Base-by-base conservation (phyloP, 345 rosid genomes). In the Kandelia obovata region DNA sequence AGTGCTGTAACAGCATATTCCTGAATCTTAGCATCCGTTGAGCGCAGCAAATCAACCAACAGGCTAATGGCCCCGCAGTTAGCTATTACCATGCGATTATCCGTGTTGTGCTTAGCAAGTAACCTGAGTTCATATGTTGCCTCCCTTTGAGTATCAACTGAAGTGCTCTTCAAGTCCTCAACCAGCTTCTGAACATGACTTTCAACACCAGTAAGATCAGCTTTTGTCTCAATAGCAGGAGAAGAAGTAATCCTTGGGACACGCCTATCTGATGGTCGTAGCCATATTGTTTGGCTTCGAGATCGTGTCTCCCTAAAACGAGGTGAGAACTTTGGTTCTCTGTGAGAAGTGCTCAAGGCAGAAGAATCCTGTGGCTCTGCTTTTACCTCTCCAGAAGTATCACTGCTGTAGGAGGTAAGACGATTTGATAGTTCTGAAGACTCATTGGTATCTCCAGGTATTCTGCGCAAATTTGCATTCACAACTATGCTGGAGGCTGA, bases 1-100 rank as follows among this genome's bases (percentile, higher is more conserved):
- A 92, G 94, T 53, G 92, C 88, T 6, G 99, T 92, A 58, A 89
- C 97, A 53, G 98, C 88, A 71, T 92, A 82, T 28, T 87, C 96
- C 82, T 87, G 97, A 69, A 82, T 84, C 75, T 30, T 74, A 23
- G 72, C 10, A 51, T 96, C 96, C 0, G 75, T 65, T 8, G 96
- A 89, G 56, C 61, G 77, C 62, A 96, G 95, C 67, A 92, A 75
- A 35, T 77, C 56, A 26, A 92, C 88, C 78, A 96, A 76, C 61
- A 83, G 68, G 73, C 13, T 71, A 71, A 92, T 87, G 32, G 96
- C 92, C 76, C 94, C 90, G 5, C 82, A 86, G 63, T 79, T 85
- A 34, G 97, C 96, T 10, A 96, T 86, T 49, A 90, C 87, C 63
- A 89, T 82, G 46, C 98, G 87, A 28, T 89, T 87, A 57, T 92